Conservation (phyloP, 257 asterid species). For the Verbascum thapsus region DNA sequence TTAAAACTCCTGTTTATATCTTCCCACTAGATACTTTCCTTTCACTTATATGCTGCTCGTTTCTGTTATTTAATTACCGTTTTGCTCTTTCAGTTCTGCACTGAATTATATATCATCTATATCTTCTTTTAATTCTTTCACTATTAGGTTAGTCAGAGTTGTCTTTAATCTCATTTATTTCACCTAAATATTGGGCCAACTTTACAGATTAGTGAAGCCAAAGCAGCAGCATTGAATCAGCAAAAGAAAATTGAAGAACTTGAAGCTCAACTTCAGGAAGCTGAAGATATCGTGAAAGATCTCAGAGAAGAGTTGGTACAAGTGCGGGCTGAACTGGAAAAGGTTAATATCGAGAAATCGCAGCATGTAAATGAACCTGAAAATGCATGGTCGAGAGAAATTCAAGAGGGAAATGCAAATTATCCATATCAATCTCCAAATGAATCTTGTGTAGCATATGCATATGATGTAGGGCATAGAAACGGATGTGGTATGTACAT, state of each 20-base stretch:
- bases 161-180: neutral
- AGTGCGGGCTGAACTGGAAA: constrained; percentile 61
- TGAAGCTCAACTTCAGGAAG: constrained; percentile 95
- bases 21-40: too few relatives aligned
- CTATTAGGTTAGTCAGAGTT: too few relatives aligned
- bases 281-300: constrained; percentile 84
- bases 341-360: constrained; percentile 40
- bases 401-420: constrained; percentile 28
- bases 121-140: too few relatives aligned
- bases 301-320: constrained; percentile 78
- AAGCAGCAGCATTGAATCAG: constrained; percentile 52
- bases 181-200: neutral
- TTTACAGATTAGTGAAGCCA: constrained; percentile 61
- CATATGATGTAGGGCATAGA: too few relatives aligned
- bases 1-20: too few relatives aligned
- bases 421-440: constrained; percentile 36
- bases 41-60: too few relatives aligned
- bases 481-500: too few relatives aligned
- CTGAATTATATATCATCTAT: too few relatives aligned
- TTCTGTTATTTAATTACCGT: too few relatives aligned
- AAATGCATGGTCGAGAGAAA: constrained; percentile 28
- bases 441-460: too few relatives aligned
- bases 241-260: constrained; percentile 80
- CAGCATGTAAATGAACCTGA: constrained; percentile 20
- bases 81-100: too few relatives aligned